phyloP scores from a whole-genome alignment of 208 protist species.

The Acanthamoeba healyi region DNA sequence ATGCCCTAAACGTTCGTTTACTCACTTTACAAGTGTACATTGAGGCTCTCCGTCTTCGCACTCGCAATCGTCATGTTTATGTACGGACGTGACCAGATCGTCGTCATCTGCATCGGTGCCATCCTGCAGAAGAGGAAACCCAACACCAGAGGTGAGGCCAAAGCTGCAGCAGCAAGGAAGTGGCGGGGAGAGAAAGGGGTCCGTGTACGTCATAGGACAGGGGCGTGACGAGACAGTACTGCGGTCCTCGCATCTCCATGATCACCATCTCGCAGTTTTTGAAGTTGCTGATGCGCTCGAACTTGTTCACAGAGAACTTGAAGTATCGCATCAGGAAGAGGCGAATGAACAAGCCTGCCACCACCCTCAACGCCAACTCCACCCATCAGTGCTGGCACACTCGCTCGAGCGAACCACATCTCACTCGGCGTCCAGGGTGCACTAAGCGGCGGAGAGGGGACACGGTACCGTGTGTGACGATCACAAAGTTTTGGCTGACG shows the following conservation, averaged over 20 bases:
- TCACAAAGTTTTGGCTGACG: constrained; percentile 33
- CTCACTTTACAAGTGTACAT: no score
- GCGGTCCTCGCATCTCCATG: constrained; percentile 38
- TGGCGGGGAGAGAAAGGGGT: no score
- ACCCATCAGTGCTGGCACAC: not conserved
- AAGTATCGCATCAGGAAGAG: constrained; percentile 80
- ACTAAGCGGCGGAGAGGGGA: not conserved
- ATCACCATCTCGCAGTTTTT: constrained; percentile 75
- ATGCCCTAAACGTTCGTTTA: no score
- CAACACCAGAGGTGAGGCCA: not conserved
- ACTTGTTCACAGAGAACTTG: constrained; percentile 73
- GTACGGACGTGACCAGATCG: not conserved
- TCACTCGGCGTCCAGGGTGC: no score
- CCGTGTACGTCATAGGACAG: not conserved
- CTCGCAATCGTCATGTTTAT: no score
- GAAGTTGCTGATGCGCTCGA: constrained; percentile 77
- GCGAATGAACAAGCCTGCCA: constrained; percentile 39
- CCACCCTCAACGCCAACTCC: not conserved
- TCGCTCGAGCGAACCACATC: no score
- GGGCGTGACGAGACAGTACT: constrained; percentile 8
- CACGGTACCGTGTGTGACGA: constrained; percentile 26
- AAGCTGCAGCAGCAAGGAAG: not conserved
- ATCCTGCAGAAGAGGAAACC: not conserved
- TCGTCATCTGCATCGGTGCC: not conserved
- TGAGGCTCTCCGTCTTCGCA: no score